Evolutionary conservation across 768 basidiomycete species (phyloP).

Genomic region (Coprinopsis cinerea): DNA sequence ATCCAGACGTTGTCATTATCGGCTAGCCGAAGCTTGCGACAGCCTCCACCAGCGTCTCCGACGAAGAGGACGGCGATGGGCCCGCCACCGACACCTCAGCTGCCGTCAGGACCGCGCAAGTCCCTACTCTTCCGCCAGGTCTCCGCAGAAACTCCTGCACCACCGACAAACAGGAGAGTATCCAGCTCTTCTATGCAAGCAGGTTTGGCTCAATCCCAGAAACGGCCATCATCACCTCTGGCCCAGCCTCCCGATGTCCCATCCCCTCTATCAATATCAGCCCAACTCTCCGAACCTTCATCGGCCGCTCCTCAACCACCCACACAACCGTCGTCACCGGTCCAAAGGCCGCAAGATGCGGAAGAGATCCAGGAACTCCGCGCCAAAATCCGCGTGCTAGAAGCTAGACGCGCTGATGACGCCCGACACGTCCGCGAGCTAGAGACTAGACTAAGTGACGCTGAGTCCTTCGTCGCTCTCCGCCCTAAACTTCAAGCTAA

Average conservation of each 20-base stretch:
- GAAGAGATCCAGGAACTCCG: constrained; percentile 73
- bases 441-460: constrained; percentile 78
- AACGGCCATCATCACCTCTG: constrained; percentile 35
- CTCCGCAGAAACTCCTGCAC: constrained; percentile 30
- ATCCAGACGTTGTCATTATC: constrained; percentile 30
- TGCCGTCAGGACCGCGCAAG: constrained; percentile 30
- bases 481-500: constrained; percentile 92
- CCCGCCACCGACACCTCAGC: constrained; percentile 22
- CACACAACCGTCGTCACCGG: constrained; percentile 24
- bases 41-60: constrained; percentile 40
- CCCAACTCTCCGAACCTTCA: constrained; percentile 11
- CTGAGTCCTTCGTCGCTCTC: constrained; percentile 74
- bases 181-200: constrained; percentile 16
- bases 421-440: constrained; percentile 77
- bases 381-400: constrained; percentile 78
- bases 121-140: constrained; percentile 40
- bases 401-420: constrained; percentile 84
- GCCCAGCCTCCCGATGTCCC: constrained; percentile 26
- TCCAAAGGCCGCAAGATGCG: constrained; percentile 37
- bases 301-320: constrained; percentile 14
- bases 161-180: constrained; percentile 23
- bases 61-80: constrained; percentile 47
- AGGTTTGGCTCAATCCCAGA: constrained; percentile 12
- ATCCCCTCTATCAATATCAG: constrained; percentile 13
- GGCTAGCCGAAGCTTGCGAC: background rate